Evolutionary conservation across 257 asterid species (phyloP).

Genomic region (Solanum virginianum): DNA sequence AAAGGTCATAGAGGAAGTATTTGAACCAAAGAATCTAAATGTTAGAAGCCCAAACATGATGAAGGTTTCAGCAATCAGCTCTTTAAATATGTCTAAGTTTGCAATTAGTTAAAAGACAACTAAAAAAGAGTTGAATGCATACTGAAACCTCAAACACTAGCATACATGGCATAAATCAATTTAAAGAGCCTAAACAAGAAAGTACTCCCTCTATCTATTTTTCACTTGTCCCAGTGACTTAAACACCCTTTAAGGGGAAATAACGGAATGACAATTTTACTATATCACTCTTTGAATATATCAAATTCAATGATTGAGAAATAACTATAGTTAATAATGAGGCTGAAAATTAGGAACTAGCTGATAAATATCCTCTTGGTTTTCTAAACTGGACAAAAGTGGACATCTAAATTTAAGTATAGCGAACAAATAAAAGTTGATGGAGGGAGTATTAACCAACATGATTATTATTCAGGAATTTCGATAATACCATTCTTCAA

Average conservation of each 20-base stretch:
- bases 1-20: not conserved
- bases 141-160: not conserved
- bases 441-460: not conserved
- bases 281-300: not conserved
- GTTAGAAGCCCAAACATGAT: not conserved
- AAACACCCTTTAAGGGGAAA: not conserved
- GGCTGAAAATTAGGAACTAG: not conserved
- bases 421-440: not conserved
- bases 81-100: not conserved
- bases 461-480: not conserved
- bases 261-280: not conserved
- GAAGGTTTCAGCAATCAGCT: not conserved
- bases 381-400: not conserved
- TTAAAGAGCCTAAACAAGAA: not conserved
- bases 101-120: not conserved
- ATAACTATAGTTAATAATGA: not conserved
- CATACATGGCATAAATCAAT: not conserved
- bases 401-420: not conserved
- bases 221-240: not conserved
- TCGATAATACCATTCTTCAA: not conserved
- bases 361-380: not conserved
- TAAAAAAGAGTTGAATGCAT: not conserved
- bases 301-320: not conserved
- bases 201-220: not conserved
- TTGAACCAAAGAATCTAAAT: not conserved